Evolutionary conservation across 75 land plant genomes (phyloP).

Genomic region (Pinus albicaulis): DNA sequence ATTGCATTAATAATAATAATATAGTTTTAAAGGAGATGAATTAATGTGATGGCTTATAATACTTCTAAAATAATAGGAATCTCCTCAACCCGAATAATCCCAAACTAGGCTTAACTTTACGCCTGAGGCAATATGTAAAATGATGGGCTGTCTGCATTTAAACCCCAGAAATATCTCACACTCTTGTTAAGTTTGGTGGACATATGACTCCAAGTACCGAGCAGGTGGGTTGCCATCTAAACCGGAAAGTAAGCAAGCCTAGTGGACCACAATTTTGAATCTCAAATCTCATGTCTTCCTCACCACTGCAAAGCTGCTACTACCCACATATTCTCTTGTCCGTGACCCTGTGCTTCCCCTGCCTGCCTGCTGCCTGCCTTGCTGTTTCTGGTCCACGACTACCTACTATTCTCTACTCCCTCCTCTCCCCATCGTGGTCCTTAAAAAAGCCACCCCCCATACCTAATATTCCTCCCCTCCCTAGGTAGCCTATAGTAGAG

Average conservation of each 20-base stretch:
- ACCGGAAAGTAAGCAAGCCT: no score
- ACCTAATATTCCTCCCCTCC: neutral
- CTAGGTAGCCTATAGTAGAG: neutral
- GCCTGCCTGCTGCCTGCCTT: neutral
- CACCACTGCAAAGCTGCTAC: neutral
- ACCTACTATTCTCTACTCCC: no score
- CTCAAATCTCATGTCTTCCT: neutral
- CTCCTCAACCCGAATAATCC: neutral
- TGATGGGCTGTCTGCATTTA: neutral
- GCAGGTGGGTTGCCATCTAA: no score
- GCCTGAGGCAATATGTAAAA: neutral
- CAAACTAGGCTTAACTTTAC: neutral
- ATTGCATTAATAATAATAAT: no score
- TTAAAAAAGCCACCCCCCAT: neutral
- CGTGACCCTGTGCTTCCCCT: neutral
- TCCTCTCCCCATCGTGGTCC: no score
- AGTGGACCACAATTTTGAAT: neutral
- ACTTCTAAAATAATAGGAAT: neutral
- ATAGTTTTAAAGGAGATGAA: no score
- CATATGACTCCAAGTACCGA: neutral
- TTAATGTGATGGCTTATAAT: neutral
- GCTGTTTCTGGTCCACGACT: no score
- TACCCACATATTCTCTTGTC: neutral
- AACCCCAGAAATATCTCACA: neutral
- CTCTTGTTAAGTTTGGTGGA: neutral